phyloP scores from a whole-genome alignment of 176 grass and related monocot species.

The Rhynchospora tenuis region DNA sequence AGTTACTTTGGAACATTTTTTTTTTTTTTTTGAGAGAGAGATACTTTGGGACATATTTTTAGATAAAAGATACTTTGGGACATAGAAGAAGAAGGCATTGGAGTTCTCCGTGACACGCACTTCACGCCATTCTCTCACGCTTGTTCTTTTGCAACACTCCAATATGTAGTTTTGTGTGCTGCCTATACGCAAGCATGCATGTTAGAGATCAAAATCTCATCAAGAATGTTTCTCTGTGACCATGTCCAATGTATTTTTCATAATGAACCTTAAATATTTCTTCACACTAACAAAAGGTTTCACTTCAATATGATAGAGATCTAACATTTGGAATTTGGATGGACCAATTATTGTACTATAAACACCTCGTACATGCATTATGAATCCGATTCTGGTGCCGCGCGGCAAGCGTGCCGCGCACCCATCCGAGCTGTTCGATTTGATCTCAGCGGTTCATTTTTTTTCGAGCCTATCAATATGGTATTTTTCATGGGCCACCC shows the following conservation, averaged over 20 bases:
- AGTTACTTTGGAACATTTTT: neutral
- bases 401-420: too few relatives aligned
- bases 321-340: neutral
- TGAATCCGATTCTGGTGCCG: too few relatives aligned
- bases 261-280: neutral
- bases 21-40: too few relatives aligned
- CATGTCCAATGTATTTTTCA: neutral
- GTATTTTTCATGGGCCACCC: too few relatives aligned
- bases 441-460: too few relatives aligned
- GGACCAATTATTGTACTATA: neutral
- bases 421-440: too few relatives aligned
- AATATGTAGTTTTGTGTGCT: neutral
- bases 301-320: neutral
- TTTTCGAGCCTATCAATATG: too few relatives aligned
- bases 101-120: neutral
- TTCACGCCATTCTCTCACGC: neutral
- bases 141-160: neutral
- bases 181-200: neutral
- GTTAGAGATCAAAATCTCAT: neutral
- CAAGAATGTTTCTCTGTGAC: neutral
- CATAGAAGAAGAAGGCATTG: neutral
- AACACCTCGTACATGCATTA: too few relatives aligned
- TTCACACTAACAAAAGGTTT: neutral
- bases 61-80: too few relatives aligned
- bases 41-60: too few relatives aligned